Percentiles rank a stretch among this genome's conserved stretches.
Evolutionary conservation across 2,329 filamentous ascomycete genomes (phyloP).

Genomic region (Knufia fluminis): DNA sequence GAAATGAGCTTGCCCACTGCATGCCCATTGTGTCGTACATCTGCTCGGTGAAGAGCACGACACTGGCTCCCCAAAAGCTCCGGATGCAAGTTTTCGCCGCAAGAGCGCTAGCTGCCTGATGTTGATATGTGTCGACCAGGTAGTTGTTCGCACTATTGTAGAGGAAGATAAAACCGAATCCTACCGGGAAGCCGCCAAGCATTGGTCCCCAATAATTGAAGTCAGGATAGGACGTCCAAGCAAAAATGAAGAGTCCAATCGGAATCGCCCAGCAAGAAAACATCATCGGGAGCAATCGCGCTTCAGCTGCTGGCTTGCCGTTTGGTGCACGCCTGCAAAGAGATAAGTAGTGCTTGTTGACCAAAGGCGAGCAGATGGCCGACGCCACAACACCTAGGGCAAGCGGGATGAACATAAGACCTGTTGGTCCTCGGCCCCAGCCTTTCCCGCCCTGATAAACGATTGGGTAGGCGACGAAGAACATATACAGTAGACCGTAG

Average conservation of each 20-base stretch:
- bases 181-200: slow-evolving; percentile 62
- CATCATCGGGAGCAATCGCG: slow-evolving; percentile 77
- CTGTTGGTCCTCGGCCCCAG: slow-evolving; percentile 63
- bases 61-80: slow-evolving; percentile 73
- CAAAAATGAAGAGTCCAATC: slow-evolving; percentile 58
- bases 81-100: slow-evolving; percentile 81
- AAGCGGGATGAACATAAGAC: slow-evolving; percentile 79
- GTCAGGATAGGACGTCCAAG: slow-evolving; percentile 54
- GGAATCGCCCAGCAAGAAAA: slow-evolving; percentile 63
- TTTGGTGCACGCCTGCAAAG: slow-evolving; percentile 50
- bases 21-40: slow-evolving; percentile 67
- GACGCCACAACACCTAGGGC: slow-evolving; percentile 74
- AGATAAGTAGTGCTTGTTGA: slow-evolving; percentile 73
- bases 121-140: slow-evolving; percentile 71
- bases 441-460: slow-evolving; percentile 74
- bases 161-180: slow-evolving; percentile 75
- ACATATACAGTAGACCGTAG: slow-evolving; percentile 51
- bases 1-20: slow-evolving; percentile 64
- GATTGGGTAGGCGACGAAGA: slow-evolving; percentile 46
- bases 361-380: slow-evolving; percentile 57
- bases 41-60: slow-evolving; percentile 71
- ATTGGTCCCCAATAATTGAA: slow-evolving; percentile 47
- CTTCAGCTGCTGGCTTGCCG: slow-evolving; percentile 67
- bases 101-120: slow-evolving; percentile 74
- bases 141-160: slow-evolving; percentile 75